phyloP scores from a whole-genome alignment of 306 rosid genomes.

The Begonia peltatifolia region DNA sequence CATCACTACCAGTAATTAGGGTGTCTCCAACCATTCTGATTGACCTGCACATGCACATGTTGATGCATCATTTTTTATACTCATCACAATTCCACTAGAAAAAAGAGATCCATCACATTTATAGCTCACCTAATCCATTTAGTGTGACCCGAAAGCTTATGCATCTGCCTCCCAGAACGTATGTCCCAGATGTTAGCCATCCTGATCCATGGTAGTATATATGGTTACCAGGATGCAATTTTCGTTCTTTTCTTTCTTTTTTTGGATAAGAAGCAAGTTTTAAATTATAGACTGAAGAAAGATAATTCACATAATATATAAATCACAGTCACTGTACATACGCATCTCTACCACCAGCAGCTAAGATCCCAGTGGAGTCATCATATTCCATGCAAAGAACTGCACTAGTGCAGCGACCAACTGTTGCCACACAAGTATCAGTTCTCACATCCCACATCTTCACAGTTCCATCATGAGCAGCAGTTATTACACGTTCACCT shows the following conservation, averaged over 20 bases:
- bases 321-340: conserved; percentile 26
- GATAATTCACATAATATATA: conserved; percentile 6
- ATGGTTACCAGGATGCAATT: conserved; percentile 11
- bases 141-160: conserved; percentile 86
- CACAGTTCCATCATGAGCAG: conserved; percentile 95
- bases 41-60: conserved; percentile 48
- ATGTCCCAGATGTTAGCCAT: conserved; percentile 93
- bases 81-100: conserved; percentile 6
- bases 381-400: conserved; percentile 94
- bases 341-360: conserved; percentile 96
- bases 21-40: conserved; percentile 94
- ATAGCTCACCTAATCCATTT: conserved; percentile 77
- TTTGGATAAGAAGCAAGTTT: too few species aligned
- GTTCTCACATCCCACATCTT: conserved; percentile 99
- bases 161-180: conserved; percentile 85
- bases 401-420: conserved; percentile 96
- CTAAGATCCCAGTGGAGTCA: conserved; percentile 84
- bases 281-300: too few species aligned
- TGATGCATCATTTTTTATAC: conserved; percentile 2
- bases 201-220: conserved; percentile 28
- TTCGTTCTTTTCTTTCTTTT: too few species aligned
- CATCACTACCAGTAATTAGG: conserved; percentile 90
- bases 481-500: conserved; percentile 92
- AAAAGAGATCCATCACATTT: conserved; percentile 5
- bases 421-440: conserved; percentile 95